Evolutionary conservation across 495 filamentous ascomycete species (phyloP).

Genomic region (Tuber microsphaerosporum): DNA sequence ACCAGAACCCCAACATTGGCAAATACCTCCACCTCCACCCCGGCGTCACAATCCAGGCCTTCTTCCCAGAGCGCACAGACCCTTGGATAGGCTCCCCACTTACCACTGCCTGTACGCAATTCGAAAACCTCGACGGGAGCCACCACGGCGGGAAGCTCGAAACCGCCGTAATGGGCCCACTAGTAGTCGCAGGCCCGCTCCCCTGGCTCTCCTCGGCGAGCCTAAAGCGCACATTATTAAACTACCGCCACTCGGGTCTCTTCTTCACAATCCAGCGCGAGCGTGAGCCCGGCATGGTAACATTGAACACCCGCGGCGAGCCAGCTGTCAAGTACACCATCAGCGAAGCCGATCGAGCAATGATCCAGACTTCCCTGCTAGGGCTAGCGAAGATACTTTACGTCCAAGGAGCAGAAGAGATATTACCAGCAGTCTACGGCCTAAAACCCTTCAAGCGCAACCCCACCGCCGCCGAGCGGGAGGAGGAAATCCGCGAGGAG

Average conservation of each 20-base stretch:
- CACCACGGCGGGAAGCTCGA: constrained; percentile 83
- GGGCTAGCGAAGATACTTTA: constrained; percentile 69
- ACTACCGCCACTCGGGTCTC: constrained; percentile 52
- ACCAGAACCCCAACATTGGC: constrained; percentile 75
- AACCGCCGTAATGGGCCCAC: constrained; percentile 53
- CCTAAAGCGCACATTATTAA: constrained; percentile 59
- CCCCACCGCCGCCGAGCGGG: constrained; percentile 14
- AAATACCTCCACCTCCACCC: constrained; percentile 77
- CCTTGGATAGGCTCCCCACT: constrained; percentile 51
- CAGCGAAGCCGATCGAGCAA: constrained; percentile 55
- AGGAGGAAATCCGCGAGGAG: constrained; percentile 18
- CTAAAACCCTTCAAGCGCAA: constrained; percentile 60
- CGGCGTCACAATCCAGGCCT: constrained; percentile 53
- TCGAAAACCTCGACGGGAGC: constrained; percentile 72
- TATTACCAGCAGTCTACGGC: constrained; percentile 56
- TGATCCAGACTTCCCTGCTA: constrained; percentile 64
- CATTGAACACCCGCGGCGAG: constrained; percentile 60
- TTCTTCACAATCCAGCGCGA: constrained; percentile 69
- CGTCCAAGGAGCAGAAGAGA: constrained; percentile 68
- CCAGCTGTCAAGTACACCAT: constrained; percentile 61
- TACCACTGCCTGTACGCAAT: constrained; percentile 66
- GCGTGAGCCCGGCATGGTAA: constrained; percentile 64
- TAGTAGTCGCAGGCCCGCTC: constrained; percentile 5
- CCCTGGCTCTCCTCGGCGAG: constrained; percentile 12
- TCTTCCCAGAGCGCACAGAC: constrained; percentile 49